Evolutionary conservation across 2,329 filamentous ascomycete species (phyloP).

Genomic region (Penicillium sp.): DNA sequence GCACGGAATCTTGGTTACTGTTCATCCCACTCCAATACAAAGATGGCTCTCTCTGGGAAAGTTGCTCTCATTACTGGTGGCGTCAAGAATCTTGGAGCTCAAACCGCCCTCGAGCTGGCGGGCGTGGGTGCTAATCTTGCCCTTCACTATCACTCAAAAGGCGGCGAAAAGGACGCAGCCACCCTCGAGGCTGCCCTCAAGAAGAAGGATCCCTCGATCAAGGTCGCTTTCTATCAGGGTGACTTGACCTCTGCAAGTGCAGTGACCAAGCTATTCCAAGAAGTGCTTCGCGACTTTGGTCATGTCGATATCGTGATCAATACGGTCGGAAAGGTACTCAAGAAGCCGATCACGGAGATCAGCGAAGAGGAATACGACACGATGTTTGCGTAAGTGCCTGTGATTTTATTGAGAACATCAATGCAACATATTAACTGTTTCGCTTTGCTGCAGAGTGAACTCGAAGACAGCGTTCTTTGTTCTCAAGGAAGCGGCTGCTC

Average conservation of each 20-base stretch:
- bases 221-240: constrained; percentile 46
- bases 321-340: constrained; percentile 53
- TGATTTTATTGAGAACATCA: no score
- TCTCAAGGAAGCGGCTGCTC: constrained; percentile 46
- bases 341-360: constrained; percentile 50
- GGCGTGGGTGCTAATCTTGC: constrained; percentile 39
- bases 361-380: constrained; percentile 50
- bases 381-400: constrained; percentile 47
- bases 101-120: constrained; percentile 41
- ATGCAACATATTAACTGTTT: neutral
- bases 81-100: constrained; percentile 46
- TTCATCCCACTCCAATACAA: no score
- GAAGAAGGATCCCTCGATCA: constrained; percentile 31
- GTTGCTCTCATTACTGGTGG: constrained; percentile 47
- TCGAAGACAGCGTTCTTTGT: constrained; percentile 51
- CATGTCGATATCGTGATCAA: constrained; percentile 54
- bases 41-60: constrained; percentile 43
- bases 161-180: constrained; percentile 40
- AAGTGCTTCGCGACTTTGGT: constrained; percentile 45
- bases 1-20: no score
- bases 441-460: constrained; percentile 40
- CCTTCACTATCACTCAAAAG: constrained; percentile 47
- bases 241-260: constrained; percentile 46
- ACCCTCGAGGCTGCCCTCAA: constrained; percentile 43
- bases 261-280: constrained; percentile 46